phyloP scores from a whole-genome alignment of 768 basidiomycete species.

The Dictyophora rubrovolvata region DNA sequence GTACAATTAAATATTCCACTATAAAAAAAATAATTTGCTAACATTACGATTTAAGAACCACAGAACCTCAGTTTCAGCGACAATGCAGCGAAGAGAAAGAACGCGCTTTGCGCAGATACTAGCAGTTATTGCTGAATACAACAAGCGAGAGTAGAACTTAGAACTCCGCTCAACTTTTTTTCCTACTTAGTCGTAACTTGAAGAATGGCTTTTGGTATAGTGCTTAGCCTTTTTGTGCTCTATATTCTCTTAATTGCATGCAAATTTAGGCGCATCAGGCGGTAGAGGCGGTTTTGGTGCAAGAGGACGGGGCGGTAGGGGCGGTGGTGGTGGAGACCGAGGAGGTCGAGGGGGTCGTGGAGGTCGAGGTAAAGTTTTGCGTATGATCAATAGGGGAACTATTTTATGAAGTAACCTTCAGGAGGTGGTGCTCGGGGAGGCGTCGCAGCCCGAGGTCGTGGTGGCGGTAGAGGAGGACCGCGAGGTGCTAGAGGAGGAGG shows the following conservation, averaged over 20 bases:
- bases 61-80: too few species aligned
- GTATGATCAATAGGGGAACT: constrained; percentile 24
- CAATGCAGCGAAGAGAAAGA: background rate
- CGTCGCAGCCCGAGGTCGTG: constrained; percentile 15
- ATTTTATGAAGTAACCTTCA: constrained; percentile 26
- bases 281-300: constrained; percentile 66
- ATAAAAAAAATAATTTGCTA: too few species aligned
- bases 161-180: constrained; percentile 7
- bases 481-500: constrained; percentile 32
- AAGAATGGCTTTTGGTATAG: constrained; percentile 3
- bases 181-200: background rate
- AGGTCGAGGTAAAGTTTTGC: constrained; percentile 22
- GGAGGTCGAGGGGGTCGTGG: constrained; percentile 26
- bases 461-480: constrained; percentile 28
- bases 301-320: constrained; percentile 28
- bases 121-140: background rate
- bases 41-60: too few species aligned
- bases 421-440: constrained; percentile 23
- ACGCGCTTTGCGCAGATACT: background rate
- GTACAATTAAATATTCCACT: too few species aligned
- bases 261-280: constrained; percentile 45
- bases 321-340: constrained; percentile 21
- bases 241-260: background rate
- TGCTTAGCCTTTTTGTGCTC: background rate
- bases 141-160: background rate